A percentile compares a stretch with the other conserved stretches of the same genome.
These are phyloP conservation scores for Hymenoscyphus infarciens DNA, from an alignment of 2,329 filamentous ascomycete genomes.

Conservation along the genomic window DNA sequence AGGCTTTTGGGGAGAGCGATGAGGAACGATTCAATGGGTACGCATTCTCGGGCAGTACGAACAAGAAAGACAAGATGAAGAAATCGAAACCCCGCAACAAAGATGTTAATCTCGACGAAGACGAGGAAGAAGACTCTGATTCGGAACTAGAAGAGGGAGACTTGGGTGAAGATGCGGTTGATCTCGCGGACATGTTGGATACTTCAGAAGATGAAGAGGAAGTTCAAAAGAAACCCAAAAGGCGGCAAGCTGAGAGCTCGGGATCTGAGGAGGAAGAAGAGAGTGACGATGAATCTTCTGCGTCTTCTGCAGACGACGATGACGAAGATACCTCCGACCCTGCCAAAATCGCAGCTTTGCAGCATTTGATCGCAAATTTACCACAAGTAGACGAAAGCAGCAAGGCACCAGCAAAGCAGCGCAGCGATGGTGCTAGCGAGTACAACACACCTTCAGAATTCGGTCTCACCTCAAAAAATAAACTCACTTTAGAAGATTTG, in stretches of 20 bases:
- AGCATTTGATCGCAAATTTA: constrained; percentile 67
- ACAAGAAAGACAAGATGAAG: constrained; percentile 51
- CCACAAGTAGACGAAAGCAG: constrained; percentile 35
- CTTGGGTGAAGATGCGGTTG: constrained; percentile 45
- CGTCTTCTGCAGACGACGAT: constrained; percentile 45
- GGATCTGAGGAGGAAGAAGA: constrained; percentile 43
- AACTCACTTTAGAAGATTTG: constrained; percentile 63
- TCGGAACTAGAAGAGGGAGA: constrained; percentile 67
- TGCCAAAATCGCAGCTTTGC: constrained; percentile 58
- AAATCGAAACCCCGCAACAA: constrained; percentile 42
- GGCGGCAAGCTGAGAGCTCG: constrained; percentile 43
- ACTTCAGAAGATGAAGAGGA: constrained; percentile 59
- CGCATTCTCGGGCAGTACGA: constrained; percentile 56
- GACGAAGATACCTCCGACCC: constrained; percentile 39
- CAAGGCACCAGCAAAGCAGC: constrained; percentile 29
- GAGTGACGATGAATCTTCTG: constrained; percentile 53
- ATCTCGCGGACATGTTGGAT: constrained; percentile 35
- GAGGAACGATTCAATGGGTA: constrained; percentile 68
- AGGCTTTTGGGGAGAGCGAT: constrained; percentile 68
- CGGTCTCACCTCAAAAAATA: constrained; percentile 51
- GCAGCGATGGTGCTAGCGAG: constrained; percentile 50
- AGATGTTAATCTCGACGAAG: constrained; percentile 50
- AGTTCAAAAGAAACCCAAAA: constrained; percentile 36
- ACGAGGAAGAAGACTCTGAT: constrained; percentile 37
- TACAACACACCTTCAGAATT: constrained; percentile 59